These are phyloP conservation scores for Aureobasidium vineae DNA, from an alignment of 2,329 filamentous ascomycete genomes.

Conservation along the genomic window DNA sequence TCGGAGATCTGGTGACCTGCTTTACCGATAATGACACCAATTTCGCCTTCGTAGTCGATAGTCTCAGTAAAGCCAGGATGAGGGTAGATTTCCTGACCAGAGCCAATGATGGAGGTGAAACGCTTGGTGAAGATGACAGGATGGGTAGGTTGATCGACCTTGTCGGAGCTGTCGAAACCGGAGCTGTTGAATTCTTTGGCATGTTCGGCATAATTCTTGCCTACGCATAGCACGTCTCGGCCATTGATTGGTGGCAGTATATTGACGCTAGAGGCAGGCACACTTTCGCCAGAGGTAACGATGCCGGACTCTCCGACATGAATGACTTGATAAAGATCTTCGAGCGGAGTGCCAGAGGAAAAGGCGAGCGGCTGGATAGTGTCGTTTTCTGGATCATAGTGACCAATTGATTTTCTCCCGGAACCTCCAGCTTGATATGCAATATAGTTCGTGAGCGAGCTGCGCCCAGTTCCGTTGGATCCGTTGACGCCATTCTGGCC, in stretches of 20 bases:
- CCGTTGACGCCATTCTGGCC: not conserved
- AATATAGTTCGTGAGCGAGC: conserved; percentile 41
- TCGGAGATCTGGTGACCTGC: conserved; percentile 47
- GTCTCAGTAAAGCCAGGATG: conserved; percentile 52
- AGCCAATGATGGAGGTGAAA: conserved; percentile 53
- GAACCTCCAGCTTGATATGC: conserved; percentile 36
- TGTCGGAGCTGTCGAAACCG: conserved; percentile 57
- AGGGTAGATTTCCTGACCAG: conserved; percentile 49
- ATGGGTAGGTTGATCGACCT: conserved; percentile 52
- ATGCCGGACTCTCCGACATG: conserved; percentile 46
- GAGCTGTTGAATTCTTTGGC: conserved; percentile 58
- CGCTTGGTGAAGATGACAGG: conserved; percentile 59
- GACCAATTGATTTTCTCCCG: conserved; percentile 42
- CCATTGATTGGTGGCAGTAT: conserved; percentile 50
- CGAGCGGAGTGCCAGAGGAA: conserved; percentile 48
- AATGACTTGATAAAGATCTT: conserved; percentile 54
- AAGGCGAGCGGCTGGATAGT: conserved; percentile 49
- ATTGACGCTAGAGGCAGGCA: conserved; percentile 42
- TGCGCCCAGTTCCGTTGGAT: not conserved
- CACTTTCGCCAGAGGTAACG: conserved; percentile 37
- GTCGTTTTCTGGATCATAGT: conserved; percentile 41
- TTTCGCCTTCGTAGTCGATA: conserved; percentile 57
- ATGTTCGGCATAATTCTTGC: conserved; percentile 59
- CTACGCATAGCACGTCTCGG: conserved; percentile 56
- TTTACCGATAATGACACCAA: conserved; percentile 57